A percentile compares a stretch with the other conserved stretches of the same genome.
Evolutionary conservation across 768 basidiomycete species (phyloP).

Genomic region (Scleroderma citrinum): DNA sequence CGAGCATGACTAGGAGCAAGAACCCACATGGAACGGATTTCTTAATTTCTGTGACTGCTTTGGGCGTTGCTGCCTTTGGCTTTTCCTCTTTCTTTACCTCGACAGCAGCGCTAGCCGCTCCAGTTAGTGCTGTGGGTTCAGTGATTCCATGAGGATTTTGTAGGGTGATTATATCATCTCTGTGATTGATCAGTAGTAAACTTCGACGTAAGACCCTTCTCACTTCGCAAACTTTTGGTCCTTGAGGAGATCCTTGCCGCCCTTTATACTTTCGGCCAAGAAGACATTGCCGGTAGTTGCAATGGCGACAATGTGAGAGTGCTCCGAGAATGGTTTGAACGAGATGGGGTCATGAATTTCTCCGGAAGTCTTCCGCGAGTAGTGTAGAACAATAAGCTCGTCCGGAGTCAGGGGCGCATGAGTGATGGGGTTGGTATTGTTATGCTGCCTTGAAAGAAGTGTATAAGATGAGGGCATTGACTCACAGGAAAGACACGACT

Average conservation of each 20-base stretch:
- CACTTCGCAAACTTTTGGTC: conserved; percentile 86
- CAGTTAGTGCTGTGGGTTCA: conserved; percentile 42
- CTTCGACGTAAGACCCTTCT: conserved; percentile 5
- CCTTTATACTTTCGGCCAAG: conserved; percentile 84
- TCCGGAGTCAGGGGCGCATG: conserved; percentile 63
- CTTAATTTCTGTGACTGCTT: conserved; percentile 39
- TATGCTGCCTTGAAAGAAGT: conserved; percentile 54
- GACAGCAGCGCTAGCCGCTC: conserved; percentile 22
- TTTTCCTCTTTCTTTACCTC: conserved; percentile 30
- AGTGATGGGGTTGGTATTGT: conserved; percentile 75
- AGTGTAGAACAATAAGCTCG: conserved; percentile 75
- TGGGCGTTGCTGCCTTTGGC: conserved; percentile 24
- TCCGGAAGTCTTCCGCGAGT: conserved; percentile 77
- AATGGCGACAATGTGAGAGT: conserved; percentile 91
- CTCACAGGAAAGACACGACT: conserved; percentile 20
- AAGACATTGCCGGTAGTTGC: conserved; percentile 91
- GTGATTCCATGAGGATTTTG: conserved; percentile 85
- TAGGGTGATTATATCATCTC: conserved; percentile 87
- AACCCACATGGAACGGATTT: conserved; percentile 61
- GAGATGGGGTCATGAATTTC: conserved; percentile 95
- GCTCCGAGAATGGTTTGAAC: conserved; percentile 95
- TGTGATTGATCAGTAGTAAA: conserved; percentile 21
- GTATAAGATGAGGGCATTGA: conserved; percentile 7
- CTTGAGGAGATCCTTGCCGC: conserved; percentile 77
- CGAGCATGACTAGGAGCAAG: background rate